Evolutionary conservation across 2,329 filamentous ascomycete genomes (phyloP).

Genomic region (Beauveria caledonica): DNA sequence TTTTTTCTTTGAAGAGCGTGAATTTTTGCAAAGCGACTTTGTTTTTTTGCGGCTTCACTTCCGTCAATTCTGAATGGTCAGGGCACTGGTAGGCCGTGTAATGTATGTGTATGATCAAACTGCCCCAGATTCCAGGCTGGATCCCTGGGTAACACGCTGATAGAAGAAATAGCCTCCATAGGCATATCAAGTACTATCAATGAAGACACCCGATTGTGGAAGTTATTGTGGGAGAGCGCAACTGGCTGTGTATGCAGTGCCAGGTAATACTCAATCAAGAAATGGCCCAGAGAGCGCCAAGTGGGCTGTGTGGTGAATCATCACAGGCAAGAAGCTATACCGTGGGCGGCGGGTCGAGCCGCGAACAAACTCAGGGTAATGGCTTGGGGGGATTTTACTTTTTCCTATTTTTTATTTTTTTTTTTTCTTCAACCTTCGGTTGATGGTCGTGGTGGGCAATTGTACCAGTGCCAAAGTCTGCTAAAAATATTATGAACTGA

Average conservation of each 20-base stretch:
- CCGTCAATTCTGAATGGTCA: not conserved
- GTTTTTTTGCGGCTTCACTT: not conserved
- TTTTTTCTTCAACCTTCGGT: no score
- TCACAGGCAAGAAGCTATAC: not conserved
- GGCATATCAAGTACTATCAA: not conserved
- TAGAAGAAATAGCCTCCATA: not conserved
- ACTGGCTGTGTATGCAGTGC: not conserved
- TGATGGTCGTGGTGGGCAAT: no score
- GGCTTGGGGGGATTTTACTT: not conserved
- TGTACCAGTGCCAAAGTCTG: no score
- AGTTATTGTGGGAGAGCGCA: not conserved
- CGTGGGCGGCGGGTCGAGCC: constrained; percentile 4
- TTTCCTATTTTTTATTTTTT: no score
- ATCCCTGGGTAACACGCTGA: not conserved
- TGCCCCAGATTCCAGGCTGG: not conserved
- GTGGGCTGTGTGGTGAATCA: constrained; percentile 4
- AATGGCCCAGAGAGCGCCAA: not conserved
- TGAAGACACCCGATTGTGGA: not conserved
- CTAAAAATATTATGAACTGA: no score
- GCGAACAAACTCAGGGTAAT: not conserved
- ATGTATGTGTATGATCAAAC: not conserved
- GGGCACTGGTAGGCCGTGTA: not conserved
- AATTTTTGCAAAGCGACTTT: not conserved
- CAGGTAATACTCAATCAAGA: not conserved
- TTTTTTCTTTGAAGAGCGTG: not conserved